Evolutionary conservation across 441 rosid genomes (phyloP).

Genomic region (Gossypium schwendimanii): DNA sequence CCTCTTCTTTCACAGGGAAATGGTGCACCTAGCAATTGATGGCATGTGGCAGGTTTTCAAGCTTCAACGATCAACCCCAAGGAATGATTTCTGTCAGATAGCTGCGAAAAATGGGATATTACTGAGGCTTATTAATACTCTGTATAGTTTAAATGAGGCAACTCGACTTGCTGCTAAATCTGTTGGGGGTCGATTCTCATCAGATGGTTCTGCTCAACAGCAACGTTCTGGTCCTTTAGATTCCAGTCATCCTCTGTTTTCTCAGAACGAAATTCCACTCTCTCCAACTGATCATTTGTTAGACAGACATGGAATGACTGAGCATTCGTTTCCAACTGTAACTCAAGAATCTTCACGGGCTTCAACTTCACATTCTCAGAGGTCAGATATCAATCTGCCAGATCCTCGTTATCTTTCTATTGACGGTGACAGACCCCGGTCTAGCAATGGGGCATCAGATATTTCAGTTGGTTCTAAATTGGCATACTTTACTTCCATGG

Average conservation of each 20-base stretch:
- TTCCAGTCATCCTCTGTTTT: conserved; percentile 44
- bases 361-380: conserved; percentile 62
- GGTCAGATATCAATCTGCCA: conserved; percentile 47
- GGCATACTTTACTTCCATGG: conserved; percentile 26
- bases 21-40: conserved; percentile 98
- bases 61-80: conserved; percentile 88
- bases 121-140: conserved; percentile 82
- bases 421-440: conserved; percentile 57
- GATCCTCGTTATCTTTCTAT: conserved; percentile 37
- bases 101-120: conserved; percentile 94
- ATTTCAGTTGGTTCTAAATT: conserved; percentile 29
- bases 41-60: conserved; percentile 99
- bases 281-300: conserved; percentile 47
- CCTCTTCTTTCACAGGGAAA: conserved; percentile 72
- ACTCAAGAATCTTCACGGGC: conserved; percentile 58
- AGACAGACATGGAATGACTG: conserved; percentile 50
- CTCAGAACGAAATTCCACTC: conserved; percentile 45
- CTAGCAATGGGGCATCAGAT: conserved; percentile 50
- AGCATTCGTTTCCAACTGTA: conserved; percentile 32
- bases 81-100: conserved; percentile 88
- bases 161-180: conserved; percentile 70
- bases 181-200: conserved; percentile 44
- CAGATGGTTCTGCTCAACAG: conserved; percentile 53
- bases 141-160: conserved; percentile 96
- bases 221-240: conserved; percentile 73